Conservation (phyloP, 2,329 filamentous ascomycete species). For the Microdochium bolleyi region DNA sequence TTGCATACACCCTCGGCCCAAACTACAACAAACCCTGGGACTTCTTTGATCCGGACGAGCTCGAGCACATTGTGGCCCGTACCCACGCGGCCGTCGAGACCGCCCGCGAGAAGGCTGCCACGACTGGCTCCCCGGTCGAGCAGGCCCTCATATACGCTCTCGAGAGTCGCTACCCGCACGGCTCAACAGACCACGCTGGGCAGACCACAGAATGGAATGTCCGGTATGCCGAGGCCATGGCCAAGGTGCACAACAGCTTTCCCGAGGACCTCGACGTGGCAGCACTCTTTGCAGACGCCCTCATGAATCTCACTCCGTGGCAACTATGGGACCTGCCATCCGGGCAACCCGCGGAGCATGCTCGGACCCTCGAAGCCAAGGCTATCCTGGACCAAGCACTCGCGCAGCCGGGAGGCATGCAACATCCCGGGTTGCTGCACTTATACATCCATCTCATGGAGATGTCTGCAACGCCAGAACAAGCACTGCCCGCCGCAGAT, state of each 20-base stretch:
- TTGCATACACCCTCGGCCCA: constrained; percentile 64
- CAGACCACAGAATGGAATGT: constrained; percentile 45
- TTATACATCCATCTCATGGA: constrained; percentile 74
- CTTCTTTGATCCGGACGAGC: constrained; percentile 56
- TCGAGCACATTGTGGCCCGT: constrained; percentile 37
- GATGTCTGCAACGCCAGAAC: constrained; percentile 61
- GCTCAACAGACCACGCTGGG: constrained; percentile 33
- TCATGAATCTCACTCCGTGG: constrained; percentile 62
- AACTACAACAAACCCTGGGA: constrained; percentile 76
- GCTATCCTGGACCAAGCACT: constrained; percentile 51
- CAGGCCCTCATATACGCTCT: constrained; percentile 56
- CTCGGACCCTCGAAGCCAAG: constrained; percentile 52
- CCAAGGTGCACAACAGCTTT: constrained; percentile 40
- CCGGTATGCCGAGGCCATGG: constrained; percentile 56
- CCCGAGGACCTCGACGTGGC: constrained; percentile 54
- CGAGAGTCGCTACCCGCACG: constrained; percentile 49
- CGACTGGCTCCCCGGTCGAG: constrained; percentile 41
- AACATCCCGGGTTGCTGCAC: constrained; percentile 65
- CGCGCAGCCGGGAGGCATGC: constrained; percentile 31
- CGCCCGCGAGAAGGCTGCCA: constrained; percentile 28
- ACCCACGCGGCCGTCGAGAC: constrained; percentile 36
- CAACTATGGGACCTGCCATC: constrained; percentile 53
- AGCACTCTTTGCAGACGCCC: constrained; percentile 53
- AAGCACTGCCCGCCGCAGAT: constrained; percentile 53
- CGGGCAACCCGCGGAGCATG: constrained; percentile 43